Evolutionary conservation across 179 eudicot species (phyloP), one percentile per base, ranked within the genome.

Genomic region (Spinacia oleracea): DNA sequence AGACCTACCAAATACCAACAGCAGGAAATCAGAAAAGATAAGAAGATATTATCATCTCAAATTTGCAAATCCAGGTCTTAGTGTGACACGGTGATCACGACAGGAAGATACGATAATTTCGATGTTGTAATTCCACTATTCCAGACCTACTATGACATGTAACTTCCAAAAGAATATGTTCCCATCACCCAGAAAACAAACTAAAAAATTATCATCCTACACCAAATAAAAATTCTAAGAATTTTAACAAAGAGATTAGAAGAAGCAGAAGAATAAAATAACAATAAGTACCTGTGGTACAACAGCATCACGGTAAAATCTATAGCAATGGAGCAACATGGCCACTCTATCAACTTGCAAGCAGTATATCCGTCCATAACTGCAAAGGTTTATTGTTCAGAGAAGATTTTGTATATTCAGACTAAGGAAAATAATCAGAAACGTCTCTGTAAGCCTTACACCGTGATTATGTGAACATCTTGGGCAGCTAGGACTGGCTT

Each of bases 281-380:
- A 62, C 29, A 68, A 51, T 42, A 56, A 72, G 46, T 84, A 91
- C 99, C 98, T 96, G 99, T 72, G 89, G 98, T 43, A 96, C 90
- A 77, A 96, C 95, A 83, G 99, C 97, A 91, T 96, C 99, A 59
- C 98, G 93, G 69, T 94, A 96, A 80, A 96, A 91, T 80, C 99
- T 88, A 85, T 94, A 94, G 53, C 81, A 88, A 83, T 92, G 92
- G 79, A 94, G 98, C 75, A 88, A 86, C 98, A 94, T 96, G 69
- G 97, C 97, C 59, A 89, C 87, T 85, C 88, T 89, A 85, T 96
- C 99, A 78, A 96, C 87, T 90, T 96, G 99, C 83, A 96, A 88
- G 91, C 99, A 92, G 83, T 96, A 96, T 83, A 96, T 91, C 85
- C 99, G 90, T 75, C 99, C 99, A 86, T 94, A 96, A 63, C 99